Evolutionary conservation across 1,284 basidiomycete species (phyloP), one percentile per base, ranked within the genome.

Genomic region (Phylloporus sp.): DNA sequence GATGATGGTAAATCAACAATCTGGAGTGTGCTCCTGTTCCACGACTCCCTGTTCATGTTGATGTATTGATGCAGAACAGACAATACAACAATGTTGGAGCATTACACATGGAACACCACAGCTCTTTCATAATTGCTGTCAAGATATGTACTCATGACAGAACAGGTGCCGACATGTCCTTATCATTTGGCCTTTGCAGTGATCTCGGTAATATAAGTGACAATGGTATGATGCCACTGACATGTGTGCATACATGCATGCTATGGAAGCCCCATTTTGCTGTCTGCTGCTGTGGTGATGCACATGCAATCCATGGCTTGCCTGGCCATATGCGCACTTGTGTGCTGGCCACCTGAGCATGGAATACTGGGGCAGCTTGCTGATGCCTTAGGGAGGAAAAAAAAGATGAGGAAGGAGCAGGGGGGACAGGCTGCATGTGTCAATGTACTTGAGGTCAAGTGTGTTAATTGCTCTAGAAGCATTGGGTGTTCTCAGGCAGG

Each of bases 101-200:
- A 10, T 69, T 70, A 54, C 74, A 76, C 10, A 75, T 76, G 13
- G 74, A 77, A 54, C 74, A 76, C 29, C 61, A 69, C 2, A 77
- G 46, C 20, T 78, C 66, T 31, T 71, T 76, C 66, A 76, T 69
- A 28, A 76, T 53, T n/a, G 69, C 66, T 44, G 66, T 60, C 53
- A 77, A 76, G 56, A 76, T 76, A 69, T 76, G 63, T 61, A 78
- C 74, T 67, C 68, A 58, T 76, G 76, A 58, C 74, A 76, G 64
- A 76, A 76, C 46, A 76, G 52, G 39, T 76, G 74, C 1, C 74
- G 77, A 52, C 74, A 76, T 55, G 75, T 78, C 18, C 77, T 78
- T 57, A 74, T 76, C 56, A 77, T 76, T 59, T 74, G 73, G 57
- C 71, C 74, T n/a, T 77, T 74, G 44, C 74, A 78, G 55, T 73